These are phyloP conservation scores for Porogramme epimiltina DNA, from an alignment of 1,284 basidiomycete genomes.

Conservation along the genomic window DNA sequence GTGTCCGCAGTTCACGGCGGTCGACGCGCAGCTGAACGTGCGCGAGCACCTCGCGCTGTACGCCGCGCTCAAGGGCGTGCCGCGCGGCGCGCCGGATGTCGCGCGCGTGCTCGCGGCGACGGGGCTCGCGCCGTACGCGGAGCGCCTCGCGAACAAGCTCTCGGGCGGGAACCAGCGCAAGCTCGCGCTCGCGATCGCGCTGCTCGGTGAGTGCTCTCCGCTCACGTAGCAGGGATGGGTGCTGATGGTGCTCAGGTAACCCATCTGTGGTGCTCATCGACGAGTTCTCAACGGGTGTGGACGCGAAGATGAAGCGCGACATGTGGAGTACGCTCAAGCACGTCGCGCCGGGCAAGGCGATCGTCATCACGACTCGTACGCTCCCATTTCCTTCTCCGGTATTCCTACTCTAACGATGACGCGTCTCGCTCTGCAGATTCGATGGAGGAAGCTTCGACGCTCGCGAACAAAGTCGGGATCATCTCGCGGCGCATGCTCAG, in stretches of 20 bases:
- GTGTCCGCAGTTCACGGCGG: slow-evolving; percentile 83
- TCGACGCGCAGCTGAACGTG: slow-evolving; percentile 77
- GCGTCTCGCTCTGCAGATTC: slow-evolving; percentile 49
- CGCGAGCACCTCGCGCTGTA: slow-evolving; percentile 73
- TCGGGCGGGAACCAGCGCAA: slow-evolving; percentile 85
- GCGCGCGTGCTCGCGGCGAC: slow-evolving; percentile 63
- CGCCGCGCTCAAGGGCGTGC: slow-evolving; percentile 69
- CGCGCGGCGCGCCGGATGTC: slow-evolving; percentile 46
- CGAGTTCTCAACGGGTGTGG: slow-evolving; percentile 83
- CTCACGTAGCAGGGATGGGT: not conserved
- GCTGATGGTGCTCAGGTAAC: slow-evolving; percentile 47
- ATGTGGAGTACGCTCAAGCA: slow-evolving; percentile 77
- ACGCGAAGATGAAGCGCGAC: slow-evolving; percentile 81
- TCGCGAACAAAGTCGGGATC: slow-evolving; percentile 75
- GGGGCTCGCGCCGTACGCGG: slow-evolving; percentile 61
- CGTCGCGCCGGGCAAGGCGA: slow-evolving; percentile 64
- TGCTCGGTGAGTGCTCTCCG: slow-evolving; percentile 57
- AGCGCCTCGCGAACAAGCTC: slow-evolving; percentile 71
- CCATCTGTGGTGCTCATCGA: slow-evolving; percentile 80
- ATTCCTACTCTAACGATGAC: not conserved
- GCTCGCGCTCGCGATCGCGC: slow-evolving; percentile 73
- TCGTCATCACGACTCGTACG: slow-evolving; percentile 72
- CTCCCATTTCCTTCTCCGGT: slow-evolving; percentile 4
- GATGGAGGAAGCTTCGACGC: slow-evolving; percentile 83
- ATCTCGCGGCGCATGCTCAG: slow-evolving; percentile 70